Conservation (phyloP, 1,284 basidiomycete genomes). For the Tilletia indica region DNA sequence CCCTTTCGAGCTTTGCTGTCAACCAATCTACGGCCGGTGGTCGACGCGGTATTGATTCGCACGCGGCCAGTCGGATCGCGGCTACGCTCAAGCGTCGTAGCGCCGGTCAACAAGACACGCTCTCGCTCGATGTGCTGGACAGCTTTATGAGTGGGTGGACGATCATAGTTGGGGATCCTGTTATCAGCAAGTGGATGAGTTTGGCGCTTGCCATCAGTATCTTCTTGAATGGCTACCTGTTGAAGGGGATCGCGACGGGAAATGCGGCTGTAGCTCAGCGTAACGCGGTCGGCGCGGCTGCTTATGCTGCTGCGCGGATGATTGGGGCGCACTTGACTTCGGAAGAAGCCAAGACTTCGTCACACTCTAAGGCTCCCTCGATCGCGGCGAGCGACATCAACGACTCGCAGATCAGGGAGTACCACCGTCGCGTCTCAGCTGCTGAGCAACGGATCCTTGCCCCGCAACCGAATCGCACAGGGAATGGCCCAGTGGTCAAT, state of each 20-base stretch:
- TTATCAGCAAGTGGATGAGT: constrained; percentile 95
- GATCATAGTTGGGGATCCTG: constrained; percentile 87
- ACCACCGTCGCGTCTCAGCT: constrained; percentile 55
- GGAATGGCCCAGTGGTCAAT: background rate
- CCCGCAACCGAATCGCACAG: background rate
- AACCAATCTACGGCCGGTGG: constrained; percentile 11
- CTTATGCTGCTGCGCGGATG: constrained; percentile 53
- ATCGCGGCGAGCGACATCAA: constrained; percentile 47
- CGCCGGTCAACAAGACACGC: constrained; percentile 11
- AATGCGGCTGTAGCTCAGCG: constrained; percentile 52
- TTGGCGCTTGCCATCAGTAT: constrained; percentile 80
- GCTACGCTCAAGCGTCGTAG: constrained; percentile 10
- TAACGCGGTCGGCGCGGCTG: constrained; percentile 53
- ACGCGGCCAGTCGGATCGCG: constrained; percentile 14
- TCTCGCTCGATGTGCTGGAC: constrained; percentile 63
- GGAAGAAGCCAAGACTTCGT: constrained; percentile 19
- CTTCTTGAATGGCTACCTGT: constrained; percentile 86
- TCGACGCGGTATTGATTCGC: constrained; percentile 9
- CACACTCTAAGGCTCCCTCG: constrained; percentile 12
- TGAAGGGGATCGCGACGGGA: constrained; percentile 68
- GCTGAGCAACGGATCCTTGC: background rate
- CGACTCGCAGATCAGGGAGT: constrained; percentile 58
- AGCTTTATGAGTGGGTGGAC: constrained; percentile 93
- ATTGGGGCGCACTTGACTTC: constrained; percentile 47
- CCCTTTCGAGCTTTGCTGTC: background rate